Evolutionary conservation across 495 filamentous ascomycete species (phyloP), one percentile per base, ranked within the genome.

Genomic region (Hypoxylon rickii): DNA sequence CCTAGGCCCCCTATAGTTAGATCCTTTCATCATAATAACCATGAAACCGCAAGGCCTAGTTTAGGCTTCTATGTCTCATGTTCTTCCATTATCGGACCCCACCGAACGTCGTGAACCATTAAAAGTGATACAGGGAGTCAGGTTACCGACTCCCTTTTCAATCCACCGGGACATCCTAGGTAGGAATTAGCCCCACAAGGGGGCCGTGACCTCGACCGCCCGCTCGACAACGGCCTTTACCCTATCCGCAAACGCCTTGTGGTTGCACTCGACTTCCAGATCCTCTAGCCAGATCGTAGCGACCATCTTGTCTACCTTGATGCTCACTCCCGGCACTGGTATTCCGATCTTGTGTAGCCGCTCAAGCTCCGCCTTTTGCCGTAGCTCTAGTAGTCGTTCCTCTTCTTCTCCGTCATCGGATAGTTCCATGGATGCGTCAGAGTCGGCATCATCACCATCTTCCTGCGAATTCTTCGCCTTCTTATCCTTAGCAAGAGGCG

Each of bases 241-340:
- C 39, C 94, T 75, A 66, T 95, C 89, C 50, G 80, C 80, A 66
- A 95, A 77, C 40, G 89, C 82, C 58, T 81, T 73, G 57, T 86
- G 89, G 20, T 70, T 73, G 69, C 92, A 92, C 70, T 97, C 95
- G 0, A 98, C 89, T 61, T 93, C 89, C 39, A 97, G 68, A 39
- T 85, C 82, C 77, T 97, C 93, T 22, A 98, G 78, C 92, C 90
- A 97, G 5, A 98, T 88, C 37, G 79, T 86, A 3, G 92, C 94
- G 51, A 89, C 80, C 69, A 92, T 85, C 71, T 89, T 92, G 65
- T 96, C 94, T 3, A 97, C 86, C 66, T 79, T 83, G 70, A 98
- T 92, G 62, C 86, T 83, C 2, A 98, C 76, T 0, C 93, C 94
- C 0, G 94, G 95, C 0, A 96, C 87, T 0, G 90, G 89, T 22